These are phyloP conservation scores for Colletotrichum plurivorum DNA, from an alignment of 2,329 filamentous ascomycete genomes.

Conservation along the genomic window DNA sequence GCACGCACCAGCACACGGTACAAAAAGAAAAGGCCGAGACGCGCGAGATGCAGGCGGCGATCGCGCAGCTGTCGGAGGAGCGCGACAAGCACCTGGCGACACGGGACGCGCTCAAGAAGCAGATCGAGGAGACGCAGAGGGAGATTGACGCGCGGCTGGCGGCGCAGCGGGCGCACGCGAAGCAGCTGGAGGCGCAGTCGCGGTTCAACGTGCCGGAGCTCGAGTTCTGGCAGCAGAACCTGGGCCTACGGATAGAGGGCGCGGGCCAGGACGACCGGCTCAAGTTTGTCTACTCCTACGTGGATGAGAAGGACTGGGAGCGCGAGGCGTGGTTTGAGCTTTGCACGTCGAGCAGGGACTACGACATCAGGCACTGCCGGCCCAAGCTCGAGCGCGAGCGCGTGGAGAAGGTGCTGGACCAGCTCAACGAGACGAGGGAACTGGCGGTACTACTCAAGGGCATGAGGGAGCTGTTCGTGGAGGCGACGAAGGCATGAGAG, in stretches of 20 bases:
- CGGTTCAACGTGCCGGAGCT: slow-evolving; percentile 94
- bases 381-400: slow-evolving; percentile 87
- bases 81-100: slow-evolving; percentile 72
- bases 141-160: slow-evolving; percentile 78
- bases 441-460: slow-evolving; percentile 81
- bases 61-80: slow-evolving; percentile 70
- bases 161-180: slow-evolving; percentile 80
- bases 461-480: slow-evolving; percentile 84
- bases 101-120: slow-evolving; percentile 70
- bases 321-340: slow-evolving; percentile 95
- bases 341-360: slow-evolving; percentile 84
- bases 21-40: slow-evolving; percentile 83
- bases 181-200: slow-evolving; percentile 84
- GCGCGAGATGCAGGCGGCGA: slow-evolving; percentile 78
- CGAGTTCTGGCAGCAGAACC: slow-evolving; percentile 94
- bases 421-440: slow-evolving; percentile 85
- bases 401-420: slow-evolving; percentile 82
- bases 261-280: slow-evolving; percentile 86
- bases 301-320: slow-evolving; percentile 90
- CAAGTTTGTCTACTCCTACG: slow-evolving; percentile 90
- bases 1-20: slow-evolving; percentile 80
- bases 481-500: slow-evolving; percentile 69
- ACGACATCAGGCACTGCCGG: slow-evolving; percentile 84
- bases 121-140: slow-evolving; percentile 77
- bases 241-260: slow-evolving; percentile 91